These are phyloP conservation scores for Panicum hallii DNA, from an alignment of 202 grass and related monocot species.

Conservation along the genomic window DNA sequence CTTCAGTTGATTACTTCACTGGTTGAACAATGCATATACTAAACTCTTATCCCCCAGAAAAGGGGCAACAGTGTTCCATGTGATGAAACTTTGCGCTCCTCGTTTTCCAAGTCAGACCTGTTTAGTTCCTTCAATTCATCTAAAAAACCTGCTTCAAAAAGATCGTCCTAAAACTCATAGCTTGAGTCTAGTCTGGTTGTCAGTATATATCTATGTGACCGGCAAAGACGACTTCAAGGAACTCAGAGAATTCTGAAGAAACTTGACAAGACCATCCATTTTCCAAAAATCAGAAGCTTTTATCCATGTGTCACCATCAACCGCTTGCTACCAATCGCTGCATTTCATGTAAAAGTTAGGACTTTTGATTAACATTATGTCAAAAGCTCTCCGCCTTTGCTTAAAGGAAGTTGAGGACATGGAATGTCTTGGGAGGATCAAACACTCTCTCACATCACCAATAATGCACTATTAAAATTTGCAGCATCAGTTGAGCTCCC, in stretches of 20 bases:
- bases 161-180: not conserved
- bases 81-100: not conserved
- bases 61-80: not conserved
- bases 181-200: not conserved
- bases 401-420: slow-evolving; percentile 20
- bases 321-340: not conserved
- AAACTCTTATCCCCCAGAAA: not conserved
- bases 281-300: slow-evolving; percentile 5
- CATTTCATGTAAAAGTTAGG: not conserved
- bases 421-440: slow-evolving; percentile 32
- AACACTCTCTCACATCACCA: slow-evolving; percentile 37
- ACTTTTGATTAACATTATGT: slow-evolving; percentile 31
- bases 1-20: not conserved
- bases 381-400: slow-evolving; percentile 26
- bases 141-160: not conserved
- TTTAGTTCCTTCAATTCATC: not conserved
- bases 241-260: not conserved
- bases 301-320: slow-evolving; percentile 1
- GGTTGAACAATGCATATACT: not conserved
- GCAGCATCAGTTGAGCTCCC: not conserved
- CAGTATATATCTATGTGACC: not conserved
- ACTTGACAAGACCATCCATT: not conserved
- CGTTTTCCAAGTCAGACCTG: not conserved
- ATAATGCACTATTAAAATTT: slow-evolving; percentile 34
- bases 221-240: not conserved